Base-by-base conservation (phyloP, 2,329 filamentous ascomycete species). In the Calonectria fujianensis region DNA sequence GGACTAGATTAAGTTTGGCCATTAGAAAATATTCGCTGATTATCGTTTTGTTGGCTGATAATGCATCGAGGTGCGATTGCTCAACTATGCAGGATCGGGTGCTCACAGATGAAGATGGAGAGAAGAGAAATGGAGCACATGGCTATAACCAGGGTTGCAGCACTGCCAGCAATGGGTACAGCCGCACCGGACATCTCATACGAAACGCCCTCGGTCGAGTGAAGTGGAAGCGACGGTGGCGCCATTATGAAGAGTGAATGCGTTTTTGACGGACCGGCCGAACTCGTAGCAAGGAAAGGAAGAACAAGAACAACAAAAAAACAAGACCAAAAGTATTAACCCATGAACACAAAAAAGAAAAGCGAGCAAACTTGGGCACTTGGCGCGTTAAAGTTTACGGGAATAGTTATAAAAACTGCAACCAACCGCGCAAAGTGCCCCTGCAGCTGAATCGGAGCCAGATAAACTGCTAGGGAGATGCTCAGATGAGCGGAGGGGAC, bases 81-180 rank as follows among this genome's bases (percentile, higher is more conserved):
- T 41, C 4, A 27, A 9, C 16, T 11, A 39, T n/a, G 9, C 3
- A 2, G 14, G 10, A 39, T 16, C 18, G 35, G 59, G 13, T 63
- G 45, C 59, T 63, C 4, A 45, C 59, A 63, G 11, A 63, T 27
- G 37, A 41, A 63, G 27, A 63, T 29, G 14, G 59, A 45, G n/a
- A 63, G 35, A 29, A 45, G 18, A 45, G 35, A 27, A 8, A 63
- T 45, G 27, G 59, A 45, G 13, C 18, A 29, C 32, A 63, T 41
- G 35, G 59, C 5, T 20, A 27, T 45, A 9, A 63, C 27, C 6
- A 63, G 9, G n/a, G 59, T 14, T 18, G 24, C 37, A 20, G 27
- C 39, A 31, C 24, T 45, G n/a, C 59, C 59, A 63, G 59, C 35
- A 11, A 27, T 16, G 24, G 59, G 59, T n/a, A 63, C 59, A 18